These are phyloP conservation scores for Podaxis sp. DNA, from an alignment of 768 basidiomycete genomes.

Conservation along the genomic window DNA sequence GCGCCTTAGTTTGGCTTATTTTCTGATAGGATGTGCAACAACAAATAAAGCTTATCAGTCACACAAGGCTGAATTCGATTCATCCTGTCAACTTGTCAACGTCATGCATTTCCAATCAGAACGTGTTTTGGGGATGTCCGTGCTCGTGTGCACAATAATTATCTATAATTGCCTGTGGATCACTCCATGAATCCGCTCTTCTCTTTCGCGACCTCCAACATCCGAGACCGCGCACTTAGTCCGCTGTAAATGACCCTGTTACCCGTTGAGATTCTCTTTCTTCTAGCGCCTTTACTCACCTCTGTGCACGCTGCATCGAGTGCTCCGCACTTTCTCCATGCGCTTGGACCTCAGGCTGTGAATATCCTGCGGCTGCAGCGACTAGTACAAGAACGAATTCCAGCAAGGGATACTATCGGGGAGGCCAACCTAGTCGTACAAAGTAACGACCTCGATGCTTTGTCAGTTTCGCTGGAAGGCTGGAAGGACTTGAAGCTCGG, in stretches of 20 bases:
- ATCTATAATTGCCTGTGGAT: no score
- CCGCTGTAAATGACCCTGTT: neutral
- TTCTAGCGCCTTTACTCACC: neutral
- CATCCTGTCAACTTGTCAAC: no score
- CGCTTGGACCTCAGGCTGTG: neutral
- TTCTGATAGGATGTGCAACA: no score
- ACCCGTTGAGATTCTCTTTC: neutral
- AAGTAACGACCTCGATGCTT: neutral
- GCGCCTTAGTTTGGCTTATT: no score
- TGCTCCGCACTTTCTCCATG: neutral
- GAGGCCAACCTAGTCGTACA: neutral
- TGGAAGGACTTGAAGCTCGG: neutral
- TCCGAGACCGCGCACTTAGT: neutral
- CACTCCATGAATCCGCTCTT: neutral
- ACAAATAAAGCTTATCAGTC: no score
- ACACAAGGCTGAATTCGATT: no score
- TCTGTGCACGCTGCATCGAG: neutral
- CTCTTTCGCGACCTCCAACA: neutral
- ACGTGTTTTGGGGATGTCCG: neutral
- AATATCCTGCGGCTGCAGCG: neutral
- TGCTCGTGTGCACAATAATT: neutral
- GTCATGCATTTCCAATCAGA: no score
- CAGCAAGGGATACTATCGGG: neutral
- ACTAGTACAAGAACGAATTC: neutral
- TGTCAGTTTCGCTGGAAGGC: neutral